Evolutionary conservation across 2,329 filamentous ascomycete genomes (phyloP).

Genomic region (Cucurbitaria berberidis): DNA sequence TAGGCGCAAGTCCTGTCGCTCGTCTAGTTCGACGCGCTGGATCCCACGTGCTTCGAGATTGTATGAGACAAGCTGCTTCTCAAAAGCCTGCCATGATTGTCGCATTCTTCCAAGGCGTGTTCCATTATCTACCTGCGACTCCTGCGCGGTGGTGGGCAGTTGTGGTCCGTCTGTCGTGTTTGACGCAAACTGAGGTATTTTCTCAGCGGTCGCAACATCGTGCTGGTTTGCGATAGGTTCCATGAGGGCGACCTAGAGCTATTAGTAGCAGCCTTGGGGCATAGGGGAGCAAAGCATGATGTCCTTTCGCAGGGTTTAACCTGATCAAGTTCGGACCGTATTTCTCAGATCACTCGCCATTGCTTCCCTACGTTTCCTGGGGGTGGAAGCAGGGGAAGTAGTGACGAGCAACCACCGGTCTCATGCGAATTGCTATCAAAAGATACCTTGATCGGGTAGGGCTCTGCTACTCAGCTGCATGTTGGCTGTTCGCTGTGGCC

Average conservation of each 20-base stretch:
- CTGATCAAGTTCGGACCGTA: conserved; percentile 63
- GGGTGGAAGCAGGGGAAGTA: background rate
- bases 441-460: conserved; percentile 47
- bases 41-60: conserved; percentile 67
- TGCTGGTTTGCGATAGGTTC: conserved; percentile 12
- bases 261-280: conserved; percentile 40
- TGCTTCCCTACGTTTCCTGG: background rate
- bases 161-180: conserved; percentile 13
- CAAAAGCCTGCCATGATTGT: conserved; percentile 41
- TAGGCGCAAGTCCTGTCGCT: conserved; percentile 59
- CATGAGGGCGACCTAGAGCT: conserved; percentile 38
- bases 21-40: conserved; percentile 61
- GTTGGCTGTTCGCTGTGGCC: conserved; percentile 28
- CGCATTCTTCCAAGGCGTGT: conserved; percentile 21
- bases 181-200: conserved; percentile 30
- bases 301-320: conserved; percentile 61
- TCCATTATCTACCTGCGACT: background rate
- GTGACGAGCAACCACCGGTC: conserved; percentile 43
- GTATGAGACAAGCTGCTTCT: conserved; percentile 54
- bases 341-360: conserved; percentile 55
- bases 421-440: conserved; percentile 43
- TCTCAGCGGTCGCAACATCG: conserved; percentile 24
- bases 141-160: conserved; percentile 27
- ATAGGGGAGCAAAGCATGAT: conserved; percentile 53
- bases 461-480: conserved; percentile 44